Evolutionary conservation across 1,284 basidiomycete genomes (phyloP).

Genomic region (Marasmius tenuissimus): DNA sequence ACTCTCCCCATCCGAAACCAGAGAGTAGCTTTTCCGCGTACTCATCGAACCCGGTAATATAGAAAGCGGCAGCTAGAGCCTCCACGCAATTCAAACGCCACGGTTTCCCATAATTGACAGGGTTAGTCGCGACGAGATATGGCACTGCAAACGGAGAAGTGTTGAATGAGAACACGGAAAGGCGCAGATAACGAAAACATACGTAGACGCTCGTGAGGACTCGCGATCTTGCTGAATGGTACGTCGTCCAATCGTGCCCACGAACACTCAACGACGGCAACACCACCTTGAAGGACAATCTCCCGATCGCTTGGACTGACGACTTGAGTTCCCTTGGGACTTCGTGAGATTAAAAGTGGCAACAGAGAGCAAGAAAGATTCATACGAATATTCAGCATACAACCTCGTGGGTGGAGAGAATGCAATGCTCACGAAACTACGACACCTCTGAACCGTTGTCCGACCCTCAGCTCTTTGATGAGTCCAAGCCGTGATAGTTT

Average conservation of each 20-base stretch:
- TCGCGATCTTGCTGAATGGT: constrained; percentile 91
- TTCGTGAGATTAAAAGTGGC: constrained; percentile 30
- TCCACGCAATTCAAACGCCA: constrained; percentile 92
- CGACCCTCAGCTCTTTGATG: constrained; percentile 83
- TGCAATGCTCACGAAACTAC: constrained; percentile 81
- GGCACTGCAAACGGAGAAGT: constrained; percentile 59
- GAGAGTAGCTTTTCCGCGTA: constrained; percentile 78
- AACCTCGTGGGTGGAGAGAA: background rate
- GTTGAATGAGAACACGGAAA: background rate
- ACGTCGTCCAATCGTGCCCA: constrained; percentile 96
- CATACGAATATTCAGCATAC: constrained; percentile 1
- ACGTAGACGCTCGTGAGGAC: constrained; percentile 90
- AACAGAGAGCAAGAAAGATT: background rate
- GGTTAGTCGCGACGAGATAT: constrained; percentile 90
- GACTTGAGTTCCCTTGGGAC: constrained; percentile 83
- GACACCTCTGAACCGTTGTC: constrained; percentile 82
- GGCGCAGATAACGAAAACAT: constrained; percentile 30
- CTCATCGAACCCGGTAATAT: constrained; percentile 81
- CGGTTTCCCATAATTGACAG: constrained; percentile 94
- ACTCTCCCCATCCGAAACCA: constrained; percentile 86
- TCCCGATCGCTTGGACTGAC: constrained; percentile 85
- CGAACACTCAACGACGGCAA: constrained; percentile 97
- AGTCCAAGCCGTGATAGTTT: constrained; percentile 87
- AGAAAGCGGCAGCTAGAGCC: constrained; percentile 91
- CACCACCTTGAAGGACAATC: constrained; percentile 73